A percentile compares a stretch with the other conserved stretches of the same genome.
These are phyloP conservation scores for Xylaria nigripes DNA, from an alignment of 495 filamentous ascomycete species.

Conservation along the genomic window DNA sequence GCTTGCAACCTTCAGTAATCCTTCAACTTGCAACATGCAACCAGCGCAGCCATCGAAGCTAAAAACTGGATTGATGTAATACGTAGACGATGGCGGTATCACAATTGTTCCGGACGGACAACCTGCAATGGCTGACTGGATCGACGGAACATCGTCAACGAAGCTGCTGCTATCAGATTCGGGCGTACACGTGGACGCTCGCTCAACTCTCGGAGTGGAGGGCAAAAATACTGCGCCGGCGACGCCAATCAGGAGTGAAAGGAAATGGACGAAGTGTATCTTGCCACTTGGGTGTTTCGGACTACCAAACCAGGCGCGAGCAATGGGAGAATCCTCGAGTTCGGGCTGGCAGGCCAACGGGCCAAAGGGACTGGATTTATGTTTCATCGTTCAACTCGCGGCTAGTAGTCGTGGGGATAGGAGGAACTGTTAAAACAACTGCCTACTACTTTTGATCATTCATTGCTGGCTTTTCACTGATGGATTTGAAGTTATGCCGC, in stretches of 20 bases:
- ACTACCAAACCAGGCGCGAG: neutral
- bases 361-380: neutral
- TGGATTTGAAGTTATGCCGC: conserved; percentile 8
- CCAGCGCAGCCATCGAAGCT: conserved; percentile 30
- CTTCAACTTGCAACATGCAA: conserved; percentile 39
- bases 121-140: conserved; percentile 28
- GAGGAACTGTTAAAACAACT: neutral
- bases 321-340: neutral
- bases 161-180: conserved; percentile 19
- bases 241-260: neutral
- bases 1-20: conserved; percentile 31
- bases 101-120: conserved; percentile 38
- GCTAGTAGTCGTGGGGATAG: neutral
- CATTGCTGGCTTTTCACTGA: conserved; percentile 9
- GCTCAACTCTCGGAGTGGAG: conserved; percentile 8
- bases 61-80: conserved; percentile 29
- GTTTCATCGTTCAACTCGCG: neutral
- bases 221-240: neutral
- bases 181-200: conserved; percentile 31
- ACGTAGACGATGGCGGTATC: conserved; percentile 34
- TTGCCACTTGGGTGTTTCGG: neutral
- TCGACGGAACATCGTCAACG: conserved; percentile 35
- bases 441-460: conserved; percentile 17
- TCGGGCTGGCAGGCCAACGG: neutral
- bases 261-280: neutral